Evolutionary conservation across 2,329 filamentous ascomycete genomes (phyloP).

Genomic region (Intubia oerlemansii): DNA sequence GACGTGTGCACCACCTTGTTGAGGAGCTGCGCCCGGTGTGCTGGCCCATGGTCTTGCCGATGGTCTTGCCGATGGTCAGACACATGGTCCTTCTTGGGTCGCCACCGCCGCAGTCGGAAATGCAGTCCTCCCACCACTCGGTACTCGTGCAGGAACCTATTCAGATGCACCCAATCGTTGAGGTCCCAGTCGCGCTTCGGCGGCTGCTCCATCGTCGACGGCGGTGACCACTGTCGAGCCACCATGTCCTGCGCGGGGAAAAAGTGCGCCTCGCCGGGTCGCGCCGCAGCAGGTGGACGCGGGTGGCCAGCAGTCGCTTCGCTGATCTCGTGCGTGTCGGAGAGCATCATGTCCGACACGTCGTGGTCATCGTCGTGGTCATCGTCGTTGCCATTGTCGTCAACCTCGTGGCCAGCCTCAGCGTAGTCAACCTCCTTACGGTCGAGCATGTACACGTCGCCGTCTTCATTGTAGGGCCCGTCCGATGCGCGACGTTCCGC

Average conservation of each 20-base stretch:
- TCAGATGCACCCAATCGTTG: slow-evolving; percentile 30
- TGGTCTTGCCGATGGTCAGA: too few species aligned
- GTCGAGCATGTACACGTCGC: slow-evolving; percentile 3
- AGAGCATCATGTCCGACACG: slow-evolving; percentile 7
- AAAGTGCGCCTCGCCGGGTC: too few species aligned
- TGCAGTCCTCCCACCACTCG: too few species aligned
- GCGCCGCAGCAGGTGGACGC: neutral
- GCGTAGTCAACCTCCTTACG: slow-evolving; percentile 1
- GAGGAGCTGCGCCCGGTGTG: too few species aligned
- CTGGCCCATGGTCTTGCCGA: too few species aligned
- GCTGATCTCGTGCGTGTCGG: slow-evolving; percentile 6
- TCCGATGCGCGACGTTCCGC: neutral
- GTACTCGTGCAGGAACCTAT: slow-evolving; percentile 28
- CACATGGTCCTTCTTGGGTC: too few species aligned
- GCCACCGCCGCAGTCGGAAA: too few species aligned
- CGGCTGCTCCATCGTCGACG: too few species aligned
- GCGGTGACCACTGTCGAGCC: too few species aligned
- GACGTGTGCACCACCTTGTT: slow-evolving; percentile 26
- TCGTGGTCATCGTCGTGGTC: slow-evolving; percentile 3
- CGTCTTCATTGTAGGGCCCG: neutral
- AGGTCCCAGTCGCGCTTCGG: slow-evolving; percentile 7
- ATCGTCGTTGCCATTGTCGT: neutral
- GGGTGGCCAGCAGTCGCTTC: slow-evolving; percentile 2
- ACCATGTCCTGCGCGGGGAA: too few species aligned
- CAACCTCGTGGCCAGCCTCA: neutral